A percentile compares a stretch with the other conserved stretches of the same genome.
These are phyloP conservation scores for Dryas alaskensis DNA, from an alignment of 306 rosid genomes.

Conservation along the genomic window DNA sequence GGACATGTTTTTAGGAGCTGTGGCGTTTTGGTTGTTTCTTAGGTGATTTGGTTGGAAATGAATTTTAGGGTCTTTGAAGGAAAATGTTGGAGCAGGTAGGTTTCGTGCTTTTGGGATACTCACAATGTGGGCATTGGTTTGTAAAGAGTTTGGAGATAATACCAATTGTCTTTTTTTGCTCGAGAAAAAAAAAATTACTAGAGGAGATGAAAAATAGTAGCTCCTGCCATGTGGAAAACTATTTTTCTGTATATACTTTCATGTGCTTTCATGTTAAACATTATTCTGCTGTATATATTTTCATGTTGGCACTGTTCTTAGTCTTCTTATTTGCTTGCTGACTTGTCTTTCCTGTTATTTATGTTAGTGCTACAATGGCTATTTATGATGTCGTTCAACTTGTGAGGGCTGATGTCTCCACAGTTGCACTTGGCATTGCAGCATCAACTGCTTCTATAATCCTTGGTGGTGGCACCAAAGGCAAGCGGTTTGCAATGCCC, in stretches of 20 bases:
- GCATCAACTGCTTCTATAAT: slow-evolving; percentile 93
- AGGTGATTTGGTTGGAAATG: not conserved
- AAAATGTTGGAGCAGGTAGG: not conserved
- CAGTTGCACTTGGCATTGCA: slow-evolving; percentile 83
- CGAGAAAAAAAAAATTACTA: too few relatives aligned
- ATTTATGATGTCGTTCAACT: slow-evolving; percentile 84
- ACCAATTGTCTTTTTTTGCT: not conserved
- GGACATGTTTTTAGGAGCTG: not conserved
- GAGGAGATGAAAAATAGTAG: not conserved
- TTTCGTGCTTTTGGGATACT: slow-evolving; percentile 2
- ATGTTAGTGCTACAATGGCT: slow-evolving; percentile 83
- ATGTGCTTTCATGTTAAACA: not conserved
- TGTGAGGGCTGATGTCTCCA: slow-evolving; percentile 97
- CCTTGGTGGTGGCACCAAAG: slow-evolving; percentile 93
- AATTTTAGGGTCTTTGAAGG: not conserved
- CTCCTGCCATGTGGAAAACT: not conserved
- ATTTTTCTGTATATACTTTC: not conserved
- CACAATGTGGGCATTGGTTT: slow-evolving; percentile 4
- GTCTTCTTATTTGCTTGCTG: slow-evolving; percentile 15
- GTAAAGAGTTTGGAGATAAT: not conserved
- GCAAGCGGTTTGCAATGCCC: slow-evolving; percentile 98
- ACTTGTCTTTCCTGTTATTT: slow-evolving; percentile 34
- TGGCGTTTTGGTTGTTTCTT: not conserved
- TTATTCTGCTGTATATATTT: slow-evolving; percentile 8
- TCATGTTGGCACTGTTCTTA: slow-evolving; percentile 2